Evolutionary conservation across 106 monocot species (phyloP).

Genomic region (Xerophyta viscosa): DNA sequence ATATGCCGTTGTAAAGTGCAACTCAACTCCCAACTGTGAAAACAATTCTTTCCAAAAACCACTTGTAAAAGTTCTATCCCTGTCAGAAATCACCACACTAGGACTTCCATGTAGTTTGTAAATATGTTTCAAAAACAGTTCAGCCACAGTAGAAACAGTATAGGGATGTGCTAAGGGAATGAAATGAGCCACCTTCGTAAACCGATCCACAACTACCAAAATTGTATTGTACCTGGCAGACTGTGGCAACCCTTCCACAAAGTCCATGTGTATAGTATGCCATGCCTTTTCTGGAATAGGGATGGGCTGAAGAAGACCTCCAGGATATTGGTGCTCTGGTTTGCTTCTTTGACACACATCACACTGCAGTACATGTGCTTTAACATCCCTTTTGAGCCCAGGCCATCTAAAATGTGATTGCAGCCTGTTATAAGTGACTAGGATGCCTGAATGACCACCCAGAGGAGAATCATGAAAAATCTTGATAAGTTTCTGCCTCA

Average conservation of each 20-base stretch:
- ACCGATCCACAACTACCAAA: neutral
- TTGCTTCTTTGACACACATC: neutral
- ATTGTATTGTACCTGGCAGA: neutral
- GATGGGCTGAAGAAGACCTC: neutral
- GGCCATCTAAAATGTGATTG: neutral
- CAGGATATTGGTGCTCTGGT: neutral
- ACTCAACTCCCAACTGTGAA: neutral
- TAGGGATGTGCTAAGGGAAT: neutral
- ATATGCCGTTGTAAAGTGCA: neutral
- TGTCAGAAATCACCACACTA: neutral
- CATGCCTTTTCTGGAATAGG: slow-evolving; percentile 4
- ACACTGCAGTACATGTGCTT: neutral
- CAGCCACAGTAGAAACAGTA: neutral
- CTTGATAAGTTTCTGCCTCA: no score
- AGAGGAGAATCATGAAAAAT: neutral
- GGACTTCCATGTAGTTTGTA: neutral
- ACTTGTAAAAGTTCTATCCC: neutral
- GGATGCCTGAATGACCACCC: neutral
- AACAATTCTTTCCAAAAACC: neutral
- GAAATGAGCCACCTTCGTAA: neutral
- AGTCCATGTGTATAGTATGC: slow-evolving; percentile 4
- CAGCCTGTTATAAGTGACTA: neutral
- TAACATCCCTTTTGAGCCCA: neutral
- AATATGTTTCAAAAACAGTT: neutral
- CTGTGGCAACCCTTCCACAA: neutral